A percentile compares a stretch with the other conserved stretches of the same genome.
Conservation (phyloP, 2,329 filamentous ascomycete genomes). For the Raffaelea ambrosiae region DNA sequence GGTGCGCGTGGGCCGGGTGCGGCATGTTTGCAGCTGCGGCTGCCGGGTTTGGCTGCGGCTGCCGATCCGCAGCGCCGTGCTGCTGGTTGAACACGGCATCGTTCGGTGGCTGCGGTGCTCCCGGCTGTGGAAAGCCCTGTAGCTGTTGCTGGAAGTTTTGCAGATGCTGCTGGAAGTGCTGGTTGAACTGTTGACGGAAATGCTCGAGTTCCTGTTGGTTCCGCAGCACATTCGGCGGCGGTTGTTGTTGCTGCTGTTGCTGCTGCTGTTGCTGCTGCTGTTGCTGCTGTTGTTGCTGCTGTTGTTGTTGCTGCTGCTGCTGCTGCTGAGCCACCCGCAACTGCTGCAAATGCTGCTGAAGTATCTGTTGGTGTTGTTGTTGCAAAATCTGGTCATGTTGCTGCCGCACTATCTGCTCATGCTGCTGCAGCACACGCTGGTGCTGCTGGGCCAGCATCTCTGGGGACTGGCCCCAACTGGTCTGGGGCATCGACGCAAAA, state of each 20-base stretch:
- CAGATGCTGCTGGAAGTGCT: neutral
- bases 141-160: neutral
- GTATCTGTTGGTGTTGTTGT: conserved; percentile 8
- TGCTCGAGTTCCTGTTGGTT: conserved; percentile 19
- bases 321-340: conserved; percentile 16
- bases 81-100: neutral
- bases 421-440: neutral
- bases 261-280: neutral
- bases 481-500: too few relatives aligned
- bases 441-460: conserved; percentile 5
- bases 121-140: neutral
- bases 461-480: too few relatives aligned
- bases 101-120: conserved; percentile 15
- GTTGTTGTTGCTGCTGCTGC: conserved; percentile 19
- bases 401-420: neutral
- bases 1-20: conserved; percentile 17
- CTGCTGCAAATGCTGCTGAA: conserved; percentile 15
- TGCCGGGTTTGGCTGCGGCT: conserved; percentile 12
- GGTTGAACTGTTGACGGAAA: neutral
- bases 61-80: neutral
- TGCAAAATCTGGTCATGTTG: neutral
- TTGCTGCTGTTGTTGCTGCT: conserved; percentile 16
- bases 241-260: conserved; percentile 1
- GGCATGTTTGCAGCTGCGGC: conserved; percentile 19
- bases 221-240: neutral